A percentile compares a stretch with the other conserved stretches of the same genome.
Conservation (phyloP, 2,329 filamentous ascomycete species). For the Metarhizium brunneum region DNA sequence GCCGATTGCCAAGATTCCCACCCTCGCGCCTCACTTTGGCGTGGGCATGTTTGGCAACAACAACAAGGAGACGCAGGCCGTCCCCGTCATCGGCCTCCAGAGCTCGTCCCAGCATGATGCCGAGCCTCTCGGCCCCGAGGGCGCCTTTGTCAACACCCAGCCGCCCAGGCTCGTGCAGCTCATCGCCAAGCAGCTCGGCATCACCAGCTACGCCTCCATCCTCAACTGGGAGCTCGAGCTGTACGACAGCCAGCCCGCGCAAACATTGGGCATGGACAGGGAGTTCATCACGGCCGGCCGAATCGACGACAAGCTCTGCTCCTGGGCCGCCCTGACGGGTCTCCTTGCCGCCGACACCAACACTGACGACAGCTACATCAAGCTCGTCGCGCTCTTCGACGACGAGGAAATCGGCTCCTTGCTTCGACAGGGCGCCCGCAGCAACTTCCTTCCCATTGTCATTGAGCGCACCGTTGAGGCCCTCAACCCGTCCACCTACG, state of each 20-base stretch:
- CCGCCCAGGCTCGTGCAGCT: constrained; percentile 76
- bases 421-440: constrained; percentile 78
- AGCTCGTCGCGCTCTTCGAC: constrained; percentile 90
- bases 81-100: constrained; percentile 87
- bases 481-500: constrained; percentile 42
- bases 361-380: constrained; percentile 60
- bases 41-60: constrained; percentile 55
- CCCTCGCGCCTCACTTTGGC: constrained; percentile 89
- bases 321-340: constrained; percentile 79
- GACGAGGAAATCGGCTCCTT: constrained; percentile 93
- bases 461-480: constrained; percentile 75
- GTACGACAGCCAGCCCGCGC: constrained; percentile 80
- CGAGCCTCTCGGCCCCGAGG: constrained; percentile 47
- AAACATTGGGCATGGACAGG: constrained; percentile 74
- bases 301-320: constrained; percentile 97
- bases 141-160: constrained; percentile 73
- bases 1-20: constrained; percentile 89
- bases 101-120: constrained; percentile 42
- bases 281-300: constrained; percentile 93
- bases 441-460: constrained; percentile 76
- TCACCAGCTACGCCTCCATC: constrained; percentile 63
- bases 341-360: constrained; percentile 57
- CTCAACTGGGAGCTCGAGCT: constrained; percentile 97
- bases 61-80: constrained; percentile 88
- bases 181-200: constrained; percentile 68